Evolutionary conservation across 371 early-diverging fungal genomes (phyloP).

Genomic region (Massospora cicadina): DNA sequence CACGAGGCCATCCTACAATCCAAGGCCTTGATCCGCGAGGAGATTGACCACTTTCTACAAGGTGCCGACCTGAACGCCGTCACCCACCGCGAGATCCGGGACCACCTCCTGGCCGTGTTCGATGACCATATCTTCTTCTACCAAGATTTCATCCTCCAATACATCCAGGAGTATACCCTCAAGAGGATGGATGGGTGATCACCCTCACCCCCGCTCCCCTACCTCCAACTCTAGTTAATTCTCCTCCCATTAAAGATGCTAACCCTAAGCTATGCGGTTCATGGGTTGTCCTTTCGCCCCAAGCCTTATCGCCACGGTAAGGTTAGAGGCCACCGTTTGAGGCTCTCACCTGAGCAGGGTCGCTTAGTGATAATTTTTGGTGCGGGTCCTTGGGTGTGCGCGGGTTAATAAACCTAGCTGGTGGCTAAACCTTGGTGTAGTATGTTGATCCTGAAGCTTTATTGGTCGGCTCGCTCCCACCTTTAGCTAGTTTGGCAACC

Average conservation of each 20-base stretch:
- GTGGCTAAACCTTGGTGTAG: too few species aligned
- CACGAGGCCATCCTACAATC: neutral
- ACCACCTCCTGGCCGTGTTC: conserved; percentile 13
- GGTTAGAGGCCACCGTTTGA: too few species aligned
- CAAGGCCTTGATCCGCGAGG: conserved; percentile 12
- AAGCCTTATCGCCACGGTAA: too few species aligned
- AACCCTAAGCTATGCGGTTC: too few species aligned
- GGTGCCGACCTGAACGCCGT: conserved; percentile 13
- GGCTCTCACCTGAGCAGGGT: too few species aligned
- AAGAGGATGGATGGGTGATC: conserved; percentile 7
- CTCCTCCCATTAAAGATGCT: neutral
- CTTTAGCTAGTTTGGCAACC: too few species aligned
- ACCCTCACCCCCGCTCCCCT: neutral
- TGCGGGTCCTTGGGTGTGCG: too few species aligned
- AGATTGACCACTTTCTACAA: conserved; percentile 13
- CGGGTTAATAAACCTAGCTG: too few species aligned
- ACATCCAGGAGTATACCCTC: conserved; percentile 14
- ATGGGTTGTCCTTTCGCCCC: too few species aligned
- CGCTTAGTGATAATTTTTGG: too few species aligned
- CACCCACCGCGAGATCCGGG: conserved; percentile 14
- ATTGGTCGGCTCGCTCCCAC: too few species aligned
- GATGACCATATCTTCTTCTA: conserved; percentile 12
- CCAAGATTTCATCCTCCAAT: conserved; percentile 10
- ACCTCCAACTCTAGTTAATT: neutral
- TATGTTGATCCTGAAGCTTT: too few species aligned